A percentile compares a stretch with the other conserved stretches of the same genome.
Evolutionary conservation across 2,329 filamentous ascomycete species (phyloP).

Genomic region (Fusarium sp.): DNA sequence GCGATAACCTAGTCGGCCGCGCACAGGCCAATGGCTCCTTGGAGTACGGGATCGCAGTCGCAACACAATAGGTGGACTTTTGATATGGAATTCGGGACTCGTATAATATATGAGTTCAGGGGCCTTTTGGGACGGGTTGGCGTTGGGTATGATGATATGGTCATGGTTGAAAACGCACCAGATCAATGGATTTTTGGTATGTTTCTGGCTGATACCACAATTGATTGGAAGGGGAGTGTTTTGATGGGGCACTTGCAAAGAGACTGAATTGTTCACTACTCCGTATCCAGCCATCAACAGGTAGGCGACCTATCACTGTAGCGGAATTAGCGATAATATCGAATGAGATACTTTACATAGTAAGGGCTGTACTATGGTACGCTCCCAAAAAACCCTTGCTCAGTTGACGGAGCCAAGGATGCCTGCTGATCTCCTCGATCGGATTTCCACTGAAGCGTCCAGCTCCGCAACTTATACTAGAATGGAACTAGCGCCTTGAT

Average conservation of each 20-base stretch:
- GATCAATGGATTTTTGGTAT: constrained; percentile 13
- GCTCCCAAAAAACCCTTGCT: not conserved
- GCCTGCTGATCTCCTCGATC: not conserved
- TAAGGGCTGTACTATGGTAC: not conserved
- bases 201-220: constrained; percentile 25
- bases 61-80: not conserved
- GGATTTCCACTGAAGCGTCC: not conserved
- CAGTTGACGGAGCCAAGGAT: not conserved
- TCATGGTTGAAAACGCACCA: constrained; percentile 36
- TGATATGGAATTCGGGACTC: constrained; percentile 1
- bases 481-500: constrained; percentile 22
- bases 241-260: constrained; percentile 7
- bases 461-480: constrained; percentile 21
- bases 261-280: constrained; percentile 9
- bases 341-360: constrained; percentile 11
- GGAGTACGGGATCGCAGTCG: not conserved
- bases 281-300: not conserved
- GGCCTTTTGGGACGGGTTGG: constrained; percentile 20
- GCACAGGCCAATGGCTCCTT: not conserved
- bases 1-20: not conserved
- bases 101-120: constrained; percentile 16
- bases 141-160: constrained; percentile 30
- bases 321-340: constrained; percentile 42
- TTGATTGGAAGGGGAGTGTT: not conserved
- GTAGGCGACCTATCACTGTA: constrained; percentile 32